Conservation (phyloP, 257 asterid genomes). For the Coffea eugenioides region DNA sequence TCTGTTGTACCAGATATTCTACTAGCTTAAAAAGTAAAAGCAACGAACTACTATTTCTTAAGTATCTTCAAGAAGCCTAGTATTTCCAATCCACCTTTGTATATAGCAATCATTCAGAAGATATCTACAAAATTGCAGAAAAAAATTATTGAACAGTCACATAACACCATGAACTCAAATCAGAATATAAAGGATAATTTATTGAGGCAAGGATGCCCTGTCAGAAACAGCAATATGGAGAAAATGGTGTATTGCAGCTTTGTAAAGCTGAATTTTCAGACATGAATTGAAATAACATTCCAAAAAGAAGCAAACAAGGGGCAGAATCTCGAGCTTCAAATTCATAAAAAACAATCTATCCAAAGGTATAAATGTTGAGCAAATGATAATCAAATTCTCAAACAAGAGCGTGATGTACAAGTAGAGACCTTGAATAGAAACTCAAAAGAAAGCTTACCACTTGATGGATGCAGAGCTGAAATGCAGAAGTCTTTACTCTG, state of each 20-base stretch:
- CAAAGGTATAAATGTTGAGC: background rate
- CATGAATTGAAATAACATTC: background rate
- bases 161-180: background rate
- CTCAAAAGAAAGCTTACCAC: slow-evolving; percentile 50
- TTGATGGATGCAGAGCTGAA: slow-evolving; percentile 60
- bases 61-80: background rate
- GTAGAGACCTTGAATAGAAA: slow-evolving; percentile 18
- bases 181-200: background rate
- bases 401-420: background rate
- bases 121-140: background rate
- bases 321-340: background rate
- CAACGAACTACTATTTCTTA: background rate
- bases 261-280: background rate
- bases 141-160: background rate
- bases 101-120: background rate
- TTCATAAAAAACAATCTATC: background rate
- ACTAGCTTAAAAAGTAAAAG: background rate
- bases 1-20: background rate
- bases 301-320: background rate
- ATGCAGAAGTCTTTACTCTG: slow-evolving; percentile 49
- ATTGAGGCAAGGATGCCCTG: background rate
- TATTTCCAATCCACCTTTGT: background rate
- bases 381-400: background rate
- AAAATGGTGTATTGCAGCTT: background rate
- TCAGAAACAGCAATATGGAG: background rate